Evolutionary conservation across 2,329 filamentous ascomycete genomes (phyloP), one percentile per base, ranked within the genome.

Genomic region (Cucurbitaria berberidis): DNA sequence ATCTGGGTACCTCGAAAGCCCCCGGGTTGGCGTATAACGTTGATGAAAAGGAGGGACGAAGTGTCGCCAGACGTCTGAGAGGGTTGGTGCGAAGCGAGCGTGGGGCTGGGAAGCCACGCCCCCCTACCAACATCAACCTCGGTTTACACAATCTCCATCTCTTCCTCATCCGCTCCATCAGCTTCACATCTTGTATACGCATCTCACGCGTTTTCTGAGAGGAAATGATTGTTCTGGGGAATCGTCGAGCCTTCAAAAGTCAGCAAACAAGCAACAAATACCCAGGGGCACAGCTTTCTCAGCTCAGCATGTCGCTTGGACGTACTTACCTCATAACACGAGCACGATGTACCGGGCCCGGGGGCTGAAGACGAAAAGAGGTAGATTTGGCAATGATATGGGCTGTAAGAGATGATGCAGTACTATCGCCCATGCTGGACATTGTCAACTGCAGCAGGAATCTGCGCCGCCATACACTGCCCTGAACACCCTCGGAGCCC

Each of bases 1-100:
- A 16, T 34, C 16, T 16, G 30, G 16, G 5, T 15, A 15, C 15
- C 15, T 5, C 30, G 13, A 34, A 13, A 8, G 30, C 30, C 13
- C 3, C 13, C 15, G 30, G 4, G 30, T 15, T 34, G 13, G 30
- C 13, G 6, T 34, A 34, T n/a, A n/a, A 34, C 13, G 30, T n/a
- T 16, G 30, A n/a, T 16, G 8, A 43, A 21, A 6, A 34, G 24
- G 47, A 22, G 6, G 5, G 42, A 41, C 29, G 40, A 41, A 10
- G 13, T 21, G 45, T 5, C 22, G 35, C 32, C 42, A 8, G 39
- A 48, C 40, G 27, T 53, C 22, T 26, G 45, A 39, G 40, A 49
- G 45, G 39, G 21, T 32, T 35, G 48, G 27, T 22, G 36, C 29
- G 48, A 41, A 40, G 48, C 48, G 41, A 51, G n/a, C 24, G 41